Evolutionary conservation across 2,329 filamentous ascomycete genomes (phyloP), one percentile per base, ranked within the genome.

Genomic region (Neopestalotiopsis sp.): DNA sequence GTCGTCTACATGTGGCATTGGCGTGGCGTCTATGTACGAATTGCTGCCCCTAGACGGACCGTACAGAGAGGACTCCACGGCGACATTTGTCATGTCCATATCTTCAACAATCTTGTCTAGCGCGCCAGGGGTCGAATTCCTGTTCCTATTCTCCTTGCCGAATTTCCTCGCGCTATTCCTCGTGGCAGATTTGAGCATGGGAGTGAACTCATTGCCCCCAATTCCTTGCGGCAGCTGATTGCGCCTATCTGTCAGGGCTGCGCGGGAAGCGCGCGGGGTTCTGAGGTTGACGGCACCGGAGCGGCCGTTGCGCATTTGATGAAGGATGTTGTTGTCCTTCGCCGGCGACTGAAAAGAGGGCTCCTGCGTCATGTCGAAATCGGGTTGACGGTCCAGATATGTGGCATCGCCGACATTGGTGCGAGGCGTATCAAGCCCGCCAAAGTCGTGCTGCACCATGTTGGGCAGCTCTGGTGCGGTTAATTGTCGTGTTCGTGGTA

Each of bases 371-470:
- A 95, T 90, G 75, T 97, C 94, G 77, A 97, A 90, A 77, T 94
- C 91, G 74, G 90, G 83, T 82, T 88, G 81, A 81, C 90, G 85
- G 80, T 83, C 89, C 71, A 97, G 85, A 80, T 91, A 95, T 73
- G 94, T 97, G 81, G 90, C 90, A 87, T 98, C 94, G 77, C 92
- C 94, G 73, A 91, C 81, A 77, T 94, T 92, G 71, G 94, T 97
- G 79, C 92, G 91, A 76, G 95, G 95, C 75, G 95, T 97, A 82
- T 96, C 92, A 81, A 97, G 88, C 77, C 86, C 87, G 79, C 82
- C 86, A 74, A 85, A 87, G 77, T 90, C 91, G 56, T 88, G 87
- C 72, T 88, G 87, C 69, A 87, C 88, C 91, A 93, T 93, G 74
- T 76, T 83, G 79, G 69, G 70, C 66, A 57, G 66, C 30, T 40